Conservation (phyloP, 768 basidiomycete genomes). For the Peribolospora baueri region DNA sequence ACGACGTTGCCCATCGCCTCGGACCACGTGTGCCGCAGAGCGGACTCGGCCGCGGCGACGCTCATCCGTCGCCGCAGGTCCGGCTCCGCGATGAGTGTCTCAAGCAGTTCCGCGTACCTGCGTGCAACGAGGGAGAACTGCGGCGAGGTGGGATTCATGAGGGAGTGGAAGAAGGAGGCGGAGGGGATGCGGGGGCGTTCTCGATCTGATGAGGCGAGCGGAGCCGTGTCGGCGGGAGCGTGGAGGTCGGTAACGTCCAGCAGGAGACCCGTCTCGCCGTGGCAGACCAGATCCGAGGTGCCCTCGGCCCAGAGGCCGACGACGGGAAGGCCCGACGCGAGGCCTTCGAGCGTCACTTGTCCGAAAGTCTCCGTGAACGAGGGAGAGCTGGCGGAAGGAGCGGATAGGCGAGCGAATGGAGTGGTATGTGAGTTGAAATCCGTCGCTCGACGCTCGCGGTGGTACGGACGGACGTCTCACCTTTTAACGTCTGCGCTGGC, state of each 20-base stretch:
- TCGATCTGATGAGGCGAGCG: not conserved
- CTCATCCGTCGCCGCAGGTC: constrained; percentile 4
- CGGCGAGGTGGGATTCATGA: not conserved
- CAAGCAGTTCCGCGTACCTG: constrained; percentile 4
- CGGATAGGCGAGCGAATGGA: too few species aligned
- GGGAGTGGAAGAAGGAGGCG: constrained; percentile 3
- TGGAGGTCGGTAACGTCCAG: constrained; percentile 7
- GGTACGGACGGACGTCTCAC: constrained; percentile 14
- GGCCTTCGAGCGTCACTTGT: constrained; percentile 26
- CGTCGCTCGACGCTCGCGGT: constrained; percentile 22
- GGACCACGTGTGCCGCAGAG: constrained; percentile 5
- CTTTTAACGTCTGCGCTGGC: constrained; percentile 22
- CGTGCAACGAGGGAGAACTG: constrained; percentile 5
- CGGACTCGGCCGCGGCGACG: not conserved
- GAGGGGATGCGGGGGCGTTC: not conserved
- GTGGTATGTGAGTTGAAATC: not conserved
- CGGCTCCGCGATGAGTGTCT: not conserved
- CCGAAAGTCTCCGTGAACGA: constrained; percentile 19
- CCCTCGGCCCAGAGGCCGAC: constrained; percentile 25
- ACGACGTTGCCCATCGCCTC: constrained; percentile 9
- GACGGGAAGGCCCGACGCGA: constrained; percentile 26
- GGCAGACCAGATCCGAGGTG: constrained; percentile 16
- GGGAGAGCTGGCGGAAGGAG: not conserved
- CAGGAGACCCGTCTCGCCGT: constrained; percentile 8
- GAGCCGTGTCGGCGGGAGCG: not conserved